Conservation (phyloP, 2,329 filamentous ascomycete species). For the Fusarium brachygibbosum region DNA sequence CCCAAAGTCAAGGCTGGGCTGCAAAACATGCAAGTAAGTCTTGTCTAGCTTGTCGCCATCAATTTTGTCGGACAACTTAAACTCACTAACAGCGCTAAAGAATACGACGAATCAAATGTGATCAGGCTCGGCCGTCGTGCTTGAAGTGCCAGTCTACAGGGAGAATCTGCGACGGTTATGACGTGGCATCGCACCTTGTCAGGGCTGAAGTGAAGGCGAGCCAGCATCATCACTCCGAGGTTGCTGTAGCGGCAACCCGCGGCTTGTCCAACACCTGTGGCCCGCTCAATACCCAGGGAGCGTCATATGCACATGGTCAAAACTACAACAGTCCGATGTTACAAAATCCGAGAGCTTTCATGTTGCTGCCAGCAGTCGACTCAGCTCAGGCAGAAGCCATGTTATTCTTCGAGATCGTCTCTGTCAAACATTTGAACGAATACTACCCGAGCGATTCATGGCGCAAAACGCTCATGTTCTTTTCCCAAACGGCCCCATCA, state of each 20-base stretch:
- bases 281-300: accelerated
- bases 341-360: background rate
- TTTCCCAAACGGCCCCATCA: background rate
- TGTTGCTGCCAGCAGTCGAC: background rate
- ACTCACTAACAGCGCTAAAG: background rate
- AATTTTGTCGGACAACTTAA: no score
- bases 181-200: background rate
- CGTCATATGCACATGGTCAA: no score
- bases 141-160: conserved; percentile 1
- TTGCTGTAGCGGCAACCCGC: accelerated
- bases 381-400: background rate
- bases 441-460: background rate
- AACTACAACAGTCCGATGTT: background rate
- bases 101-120: conserved; percentile 3
- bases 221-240: background rate
- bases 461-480: background rate
- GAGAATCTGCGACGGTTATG: background rate
- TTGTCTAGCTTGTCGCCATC: background rate
- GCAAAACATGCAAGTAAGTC: conserved; percentile 5
- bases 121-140: background rate
- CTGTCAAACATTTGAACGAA: background rate
- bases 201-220: background rate
- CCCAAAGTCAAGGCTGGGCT: background rate
- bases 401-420: background rate
- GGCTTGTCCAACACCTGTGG: background rate